Evolutionary conservation across 2,329 filamentous ascomycete genomes (phyloP), one percentile per base, ranked within the genome.

Genomic region (Calonectria pteridis): DNA sequence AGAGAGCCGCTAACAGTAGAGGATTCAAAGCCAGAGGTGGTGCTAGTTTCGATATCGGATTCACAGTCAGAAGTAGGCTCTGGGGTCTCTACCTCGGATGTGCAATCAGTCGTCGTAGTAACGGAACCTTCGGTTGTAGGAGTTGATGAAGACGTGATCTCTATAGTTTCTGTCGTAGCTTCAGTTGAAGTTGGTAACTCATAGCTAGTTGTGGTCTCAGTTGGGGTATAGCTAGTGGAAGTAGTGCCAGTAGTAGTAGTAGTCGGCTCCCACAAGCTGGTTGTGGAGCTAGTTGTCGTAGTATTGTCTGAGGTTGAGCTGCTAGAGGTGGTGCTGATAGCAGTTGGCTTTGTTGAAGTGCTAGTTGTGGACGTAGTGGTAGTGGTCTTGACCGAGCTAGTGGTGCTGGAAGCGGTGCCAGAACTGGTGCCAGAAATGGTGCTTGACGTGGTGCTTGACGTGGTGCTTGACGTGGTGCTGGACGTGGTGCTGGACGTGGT

Each of bases 391-490:
- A 58, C 71, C 0, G 70, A 71, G 14, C 9, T 23, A 23, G 43
- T n/a, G 40, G 20, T 46, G 40, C 6, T 46, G 33, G 33, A 35
- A 37, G 14, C n/a, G n/a, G n/a, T n/a, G n/a, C n/a, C n/a, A 40
- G 35, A 9, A 6, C 23, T 53, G 28, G 78, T 78, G 18, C 77
- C 78, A 29, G 77, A n/a, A n/a, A n/a, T 72, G 35, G 78, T 78
- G 14, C 49, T 58, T n/a, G n/a, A n/a, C 2, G 49, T 51, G 3
- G 6, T 51, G 49, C 20, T 51, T n/a, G n/a, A n/a, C n/a, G n/a
- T n/a, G 7, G 49, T 1, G n/a, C 46, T 23, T n/a, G n/a, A n/a
- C 4, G 29, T 40, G n/a, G 49, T 26, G n/a, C 5, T 50, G n/a
- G 46, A 1, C 26, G 46, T 23, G 20, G 77, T 76, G 14, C 68